Percentiles rank a stretch among this genome's conserved stretches.
Evolutionary conservation across 1,284 basidiomycete species (phyloP).

Genomic region (Ceratorhiza oryzae-sativae): DNA sequence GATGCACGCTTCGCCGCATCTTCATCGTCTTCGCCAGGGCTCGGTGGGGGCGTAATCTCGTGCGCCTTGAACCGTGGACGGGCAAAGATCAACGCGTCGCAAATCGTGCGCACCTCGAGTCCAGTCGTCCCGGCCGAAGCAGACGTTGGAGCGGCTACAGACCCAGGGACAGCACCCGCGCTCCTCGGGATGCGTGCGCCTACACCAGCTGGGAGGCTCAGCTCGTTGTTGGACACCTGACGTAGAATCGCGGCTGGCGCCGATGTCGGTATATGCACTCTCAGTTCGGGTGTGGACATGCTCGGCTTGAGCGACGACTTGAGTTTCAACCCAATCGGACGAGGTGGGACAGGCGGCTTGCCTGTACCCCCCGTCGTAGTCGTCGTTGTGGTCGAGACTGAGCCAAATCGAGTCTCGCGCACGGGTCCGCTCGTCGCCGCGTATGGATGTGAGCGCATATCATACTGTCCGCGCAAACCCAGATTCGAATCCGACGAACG

Average conservation of each 20-base stretch:
- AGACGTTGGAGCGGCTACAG: not conserved
- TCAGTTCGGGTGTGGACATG: conserved; percentile 24
- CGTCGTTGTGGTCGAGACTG: conserved; percentile 17
- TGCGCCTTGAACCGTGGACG: conserved; percentile 26
- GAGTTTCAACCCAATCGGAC: conserved; percentile 22
- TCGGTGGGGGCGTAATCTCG: conserved; percentile 23
- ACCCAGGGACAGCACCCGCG: not conserved
- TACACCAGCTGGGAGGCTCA: not conserved
- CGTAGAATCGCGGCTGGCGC: not conserved
- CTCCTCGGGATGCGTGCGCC: not conserved
- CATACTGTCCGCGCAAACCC: conserved; percentile 28
- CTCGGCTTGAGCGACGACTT: conserved; percentile 34
- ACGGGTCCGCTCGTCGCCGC: not conserved
- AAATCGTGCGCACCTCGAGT: conserved; percentile 23
- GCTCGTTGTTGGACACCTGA: not conserved
- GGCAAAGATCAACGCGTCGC: conserved; percentile 32
- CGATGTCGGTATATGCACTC: conserved; percentile 8
- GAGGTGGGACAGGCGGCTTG: conserved; percentile 32
- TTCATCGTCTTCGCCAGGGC: not conserved
- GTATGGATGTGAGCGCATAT: conserved; percentile 27
- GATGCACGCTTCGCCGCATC: conserved; percentile 21
- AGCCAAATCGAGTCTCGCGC: conserved; percentile 28
- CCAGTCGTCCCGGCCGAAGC: not conserved
- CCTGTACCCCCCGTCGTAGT: conserved; percentile 25
- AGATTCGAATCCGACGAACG: not conserved